Base-by-base conservation (phyloP, 306 rosid genomes). In the Gastrolobium villosum region DNA sequence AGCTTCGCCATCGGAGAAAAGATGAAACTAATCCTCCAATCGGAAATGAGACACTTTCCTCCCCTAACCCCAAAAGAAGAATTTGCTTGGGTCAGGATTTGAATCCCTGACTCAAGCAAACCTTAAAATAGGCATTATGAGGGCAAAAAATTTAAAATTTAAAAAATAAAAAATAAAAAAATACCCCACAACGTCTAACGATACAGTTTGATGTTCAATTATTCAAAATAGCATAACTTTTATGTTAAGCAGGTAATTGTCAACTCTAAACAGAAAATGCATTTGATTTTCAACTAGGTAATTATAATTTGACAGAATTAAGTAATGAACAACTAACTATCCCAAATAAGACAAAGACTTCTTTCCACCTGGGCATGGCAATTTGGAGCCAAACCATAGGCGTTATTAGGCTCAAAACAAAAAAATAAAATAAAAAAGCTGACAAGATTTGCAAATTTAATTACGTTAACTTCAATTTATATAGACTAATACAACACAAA, bases 331-430 rank as follows among this genome's bases (percentile, higher is more conserved):
- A 60, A 60, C 52, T 15, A 65, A 65, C 9, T 9, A 20, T 20
- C 26, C 26, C 26, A 20, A 20, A 20, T 20, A 2, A 36, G 50
- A 67, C 26, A 70, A 26, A 26, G 37, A 44, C 7, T 3, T 45
- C 15, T 2, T 10, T 10, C 44, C 53, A 70, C 30, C 32, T 2
- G 14, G 7, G 31, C 63, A 36, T 26, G n/a, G 8, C 62, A 43
- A 52, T 5, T 26, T 50, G 80, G 64, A 49, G 10, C 28, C 45
- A 63, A 64, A 63, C 53, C 52, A 62, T 75, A 61, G 39, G 50
- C n/a, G n/a, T 6, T 44, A 10, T 20, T 5, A 2, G 2, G 11
- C 61, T 26, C 37, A 37, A 35, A 31, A 11, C 68, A 20, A 56
- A 72, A 54, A 54, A 9, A n/a, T n/a, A n/a, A n/a, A 41, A 74